A percentile compares a stretch with the other conserved stretches of the same genome.
These are phyloP conservation scores for Zasmidium citrigriseum DNA, from an alignment of 2,329 filamentous ascomycete genomes.

Conservation along the genomic window DNA sequence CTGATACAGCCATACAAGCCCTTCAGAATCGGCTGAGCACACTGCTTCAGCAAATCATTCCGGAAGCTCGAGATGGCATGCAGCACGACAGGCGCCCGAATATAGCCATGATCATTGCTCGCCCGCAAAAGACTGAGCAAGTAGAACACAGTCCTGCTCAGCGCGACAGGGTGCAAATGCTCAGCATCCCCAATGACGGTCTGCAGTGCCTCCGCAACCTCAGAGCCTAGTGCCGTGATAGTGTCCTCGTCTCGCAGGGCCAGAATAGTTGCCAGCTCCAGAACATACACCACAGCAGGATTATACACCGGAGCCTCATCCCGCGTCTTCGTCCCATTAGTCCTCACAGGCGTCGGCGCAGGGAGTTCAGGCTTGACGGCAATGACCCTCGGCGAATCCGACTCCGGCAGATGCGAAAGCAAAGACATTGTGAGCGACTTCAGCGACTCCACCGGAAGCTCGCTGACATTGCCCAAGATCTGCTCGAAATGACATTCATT, in stretches of 20 bases:
- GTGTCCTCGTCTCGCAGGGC: slow-evolving; percentile 75
- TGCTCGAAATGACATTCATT: slow-evolving; percentile 83
- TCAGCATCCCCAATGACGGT: slow-evolving; percentile 76
- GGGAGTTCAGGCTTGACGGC: slow-evolving; percentile 85
- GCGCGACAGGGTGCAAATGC: slow-evolving; percentile 77
- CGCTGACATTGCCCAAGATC: slow-evolving; percentile 79
- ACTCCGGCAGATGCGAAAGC: slow-evolving; percentile 79
- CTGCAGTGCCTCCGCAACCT: slow-evolving; percentile 78
- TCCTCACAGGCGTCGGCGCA: slow-evolving; percentile 57
- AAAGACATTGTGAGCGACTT: slow-evolving; percentile 70
- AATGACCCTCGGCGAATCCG: slow-evolving; percentile 75
- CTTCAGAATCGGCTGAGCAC: slow-evolving; percentile 73
- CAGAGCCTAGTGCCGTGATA: slow-evolving; percentile 71
- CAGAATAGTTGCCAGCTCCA: slow-evolving; percentile 85
- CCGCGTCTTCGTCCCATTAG: slow-evolving; percentile 60
- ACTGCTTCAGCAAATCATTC: slow-evolving; percentile 72
- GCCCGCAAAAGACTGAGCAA: slow-evolving; percentile 77
- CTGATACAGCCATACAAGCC: slow-evolving; percentile 80
- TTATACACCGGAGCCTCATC: slow-evolving; percentile 71
- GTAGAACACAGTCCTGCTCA: slow-evolving; percentile 85
- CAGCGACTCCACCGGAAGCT: slow-evolving; percentile 61
- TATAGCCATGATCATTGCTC: slow-evolving; percentile 88
- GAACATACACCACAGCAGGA: slow-evolving; percentile 81
- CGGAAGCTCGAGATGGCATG: slow-evolving; percentile 89
- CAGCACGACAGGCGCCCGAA: slow-evolving; percentile 86